phyloP scores from a whole-genome alignment of 2,329 filamentous ascomycete species.

The Gaeumannomyces sp. region DNA sequence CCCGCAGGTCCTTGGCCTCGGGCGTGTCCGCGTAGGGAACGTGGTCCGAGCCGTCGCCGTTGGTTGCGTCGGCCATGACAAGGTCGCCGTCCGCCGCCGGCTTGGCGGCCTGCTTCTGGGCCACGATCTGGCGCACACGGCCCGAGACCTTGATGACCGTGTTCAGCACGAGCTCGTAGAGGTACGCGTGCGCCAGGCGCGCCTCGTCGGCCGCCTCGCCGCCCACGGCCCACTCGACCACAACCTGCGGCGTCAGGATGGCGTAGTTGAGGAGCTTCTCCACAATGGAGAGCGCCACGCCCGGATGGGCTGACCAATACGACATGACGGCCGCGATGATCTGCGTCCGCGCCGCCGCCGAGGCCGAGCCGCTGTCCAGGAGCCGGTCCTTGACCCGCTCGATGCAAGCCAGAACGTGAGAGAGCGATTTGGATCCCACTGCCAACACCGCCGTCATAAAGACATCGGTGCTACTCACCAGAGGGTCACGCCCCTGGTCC shows the following conservation, averaged over 20 bases:
- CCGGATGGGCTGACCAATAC: slow-evolving; percentile 91
- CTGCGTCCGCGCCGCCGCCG: slow-evolving; percentile 71
- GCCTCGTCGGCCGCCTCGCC: slow-evolving; percentile 47
- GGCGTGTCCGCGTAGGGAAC: slow-evolving; percentile 27
- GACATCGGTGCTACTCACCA: slow-evolving; percentile 84
- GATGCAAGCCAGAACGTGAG: slow-evolving; percentile 91
- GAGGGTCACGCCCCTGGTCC: slow-evolving; percentile 65
- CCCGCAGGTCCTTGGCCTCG: slow-evolving; percentile 69
- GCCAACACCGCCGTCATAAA: slow-evolving; percentile 92
- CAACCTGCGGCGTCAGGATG: slow-evolving; percentile 77
- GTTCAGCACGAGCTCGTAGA: slow-evolving; percentile 85
- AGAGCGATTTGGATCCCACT: slow-evolving; percentile 91
- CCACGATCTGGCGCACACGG: slow-evolving; percentile 74
- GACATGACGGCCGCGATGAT: slow-evolving; percentile 85
- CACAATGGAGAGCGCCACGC: slow-evolving; percentile 84
- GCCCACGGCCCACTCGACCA: slow-evolving; percentile 83
- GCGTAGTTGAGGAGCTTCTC: slow-evolving; percentile 98
- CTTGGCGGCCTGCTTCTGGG: slow-evolving; percentile 21
- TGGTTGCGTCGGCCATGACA: slow-evolving; percentile 28
- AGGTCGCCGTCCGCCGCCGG: slow-evolving; percentile 30
- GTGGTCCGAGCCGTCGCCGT: not conserved
- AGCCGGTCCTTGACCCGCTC: slow-evolving; percentile 90
- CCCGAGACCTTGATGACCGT: slow-evolving; percentile 88
- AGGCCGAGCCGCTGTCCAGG: slow-evolving; percentile 68
- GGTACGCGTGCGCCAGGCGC: slow-evolving; percentile 65